Percentiles rank a stretch among this genome's conserved stretches.
Evolutionary conservation across 768 basidiomycete genomes (phyloP).

Genomic region (Lanmaoa pseudosensibilis): DNA sequence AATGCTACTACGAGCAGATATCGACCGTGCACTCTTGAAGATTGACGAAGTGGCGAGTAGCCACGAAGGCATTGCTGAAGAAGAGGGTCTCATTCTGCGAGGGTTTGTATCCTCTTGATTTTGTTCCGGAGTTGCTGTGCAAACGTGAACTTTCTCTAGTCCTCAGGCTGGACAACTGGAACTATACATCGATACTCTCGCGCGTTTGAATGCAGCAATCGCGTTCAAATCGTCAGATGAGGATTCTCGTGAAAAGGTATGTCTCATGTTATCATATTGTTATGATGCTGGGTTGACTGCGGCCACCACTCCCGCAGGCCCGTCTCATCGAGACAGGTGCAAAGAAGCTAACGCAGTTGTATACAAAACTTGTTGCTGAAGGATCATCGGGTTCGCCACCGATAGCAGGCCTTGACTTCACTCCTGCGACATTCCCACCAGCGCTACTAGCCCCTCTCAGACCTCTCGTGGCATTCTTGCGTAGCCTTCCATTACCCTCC

Average conservation of each 20-base stretch:
- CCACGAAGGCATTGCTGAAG: constrained; percentile 71
- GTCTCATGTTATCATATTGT: not conserved
- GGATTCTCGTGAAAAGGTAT: constrained; percentile 56
- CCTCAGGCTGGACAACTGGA: constrained; percentile 70
- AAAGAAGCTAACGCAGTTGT: constrained; percentile 78
- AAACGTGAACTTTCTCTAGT: constrained; percentile 35
- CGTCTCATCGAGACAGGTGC: constrained; percentile 79
- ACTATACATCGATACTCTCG: constrained; percentile 68
- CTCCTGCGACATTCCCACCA: constrained; percentile 54
- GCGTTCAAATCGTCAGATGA: constrained; percentile 68
- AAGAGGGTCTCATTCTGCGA: constrained; percentile 75
- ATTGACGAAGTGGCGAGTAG: constrained; percentile 78
- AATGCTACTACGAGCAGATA: constrained; percentile 48
- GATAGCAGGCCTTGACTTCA: constrained; percentile 55
- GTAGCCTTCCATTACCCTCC: constrained; percentile 69
- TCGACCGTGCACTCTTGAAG: constrained; percentile 73
- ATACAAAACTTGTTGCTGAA: constrained; percentile 87
- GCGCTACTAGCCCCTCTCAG: constrained; percentile 51
- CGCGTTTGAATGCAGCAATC: constrained; percentile 75
- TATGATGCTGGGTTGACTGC: not conserved
- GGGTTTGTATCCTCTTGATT: constrained; percentile 47
- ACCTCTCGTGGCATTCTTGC: constrained; percentile 68
- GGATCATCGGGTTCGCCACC: constrained; percentile 76
- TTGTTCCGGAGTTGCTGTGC: not conserved
- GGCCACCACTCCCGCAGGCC: constrained; percentile 37